phyloP scores from a whole-genome alignment of 2,329 filamentous ascomycete species.

The Diaporthe citri region DNA sequence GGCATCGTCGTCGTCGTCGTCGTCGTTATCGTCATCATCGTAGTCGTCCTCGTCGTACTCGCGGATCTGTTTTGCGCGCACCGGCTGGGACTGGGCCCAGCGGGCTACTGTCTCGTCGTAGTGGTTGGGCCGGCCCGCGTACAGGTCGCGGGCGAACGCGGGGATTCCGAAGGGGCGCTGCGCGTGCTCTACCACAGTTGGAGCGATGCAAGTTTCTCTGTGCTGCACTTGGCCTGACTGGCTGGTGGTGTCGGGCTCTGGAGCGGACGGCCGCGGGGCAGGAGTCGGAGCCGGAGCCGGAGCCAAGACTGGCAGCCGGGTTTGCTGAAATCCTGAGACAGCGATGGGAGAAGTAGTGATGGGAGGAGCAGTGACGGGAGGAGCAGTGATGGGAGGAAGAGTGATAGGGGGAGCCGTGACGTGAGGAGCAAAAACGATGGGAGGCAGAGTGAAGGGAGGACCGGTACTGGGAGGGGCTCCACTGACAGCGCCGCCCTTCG shows the following conservation, averaged over 20 bases:
- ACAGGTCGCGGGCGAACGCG: neutral
- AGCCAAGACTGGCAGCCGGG: neutral
- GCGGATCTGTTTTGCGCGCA: neutral
- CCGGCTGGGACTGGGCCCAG: neutral
- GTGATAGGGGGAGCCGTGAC: neutral
- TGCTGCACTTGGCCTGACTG: neutral
- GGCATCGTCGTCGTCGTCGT: neutral
- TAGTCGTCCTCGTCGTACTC: neutral
- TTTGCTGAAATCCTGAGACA: neutral
- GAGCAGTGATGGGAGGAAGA: neutral
- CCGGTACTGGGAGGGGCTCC: neutral
- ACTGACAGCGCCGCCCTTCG: neutral
- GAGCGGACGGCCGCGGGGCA: neutral
- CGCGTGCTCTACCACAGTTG: neutral
- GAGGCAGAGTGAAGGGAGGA: neutral
- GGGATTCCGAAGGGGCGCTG: slow-evolving; percentile 5
- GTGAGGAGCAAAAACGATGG: neutral
- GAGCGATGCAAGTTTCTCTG: neutral
- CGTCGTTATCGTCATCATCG: neutral
- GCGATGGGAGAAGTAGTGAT: neutral
- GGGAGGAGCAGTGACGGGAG: neutral
- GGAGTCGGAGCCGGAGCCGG: neutral
- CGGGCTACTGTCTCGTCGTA: slow-evolving; percentile 14
- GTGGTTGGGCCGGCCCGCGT: neutral
- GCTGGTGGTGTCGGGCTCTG: neutral